These are phyloP conservation scores for Fusarium caatingaense DNA, from an alignment of 2,329 filamentous ascomycete genomes.

Conservation along the genomic window DNA sequence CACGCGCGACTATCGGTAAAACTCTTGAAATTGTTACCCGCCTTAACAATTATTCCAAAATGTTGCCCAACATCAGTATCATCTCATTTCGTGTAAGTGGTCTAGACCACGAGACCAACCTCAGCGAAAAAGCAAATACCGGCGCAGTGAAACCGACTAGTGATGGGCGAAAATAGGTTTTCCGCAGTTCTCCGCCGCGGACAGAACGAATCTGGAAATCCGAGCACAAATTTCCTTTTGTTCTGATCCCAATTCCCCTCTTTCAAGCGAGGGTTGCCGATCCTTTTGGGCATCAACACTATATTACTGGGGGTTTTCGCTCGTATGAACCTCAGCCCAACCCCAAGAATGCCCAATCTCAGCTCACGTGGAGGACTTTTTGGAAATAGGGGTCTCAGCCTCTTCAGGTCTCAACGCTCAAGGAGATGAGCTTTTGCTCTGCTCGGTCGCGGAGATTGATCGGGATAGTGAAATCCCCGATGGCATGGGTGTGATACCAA, in stretches of 20 bases:
- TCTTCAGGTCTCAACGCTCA: background rate
- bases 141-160: constrained; percentile 29
- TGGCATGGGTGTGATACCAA: constrained; percentile 17
- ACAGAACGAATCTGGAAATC: constrained; percentile 15
- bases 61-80: constrained; percentile 7
- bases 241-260: constrained; percentile 9
- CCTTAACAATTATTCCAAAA: constrained; percentile 28
- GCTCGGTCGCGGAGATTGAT: constrained; percentile 15
- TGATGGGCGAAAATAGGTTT: constrained; percentile 2
- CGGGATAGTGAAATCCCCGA: background rate
- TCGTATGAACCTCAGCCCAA: constrained; percentile 5
- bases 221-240: constrained; percentile 8
- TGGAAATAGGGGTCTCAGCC: background rate
- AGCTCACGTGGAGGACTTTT: constrained; percentile 5
- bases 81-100: constrained; percentile 1
- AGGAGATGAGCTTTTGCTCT: background rate
- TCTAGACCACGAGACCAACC: constrained; percentile 17
- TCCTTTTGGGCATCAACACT: constrained; percentile 26
- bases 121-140: constrained; percentile 22
- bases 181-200: background rate
- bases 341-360: constrained; percentile 15
- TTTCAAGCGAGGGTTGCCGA: constrained; percentile 21
- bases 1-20: constrained; percentile 32
- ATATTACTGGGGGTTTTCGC: background rate
- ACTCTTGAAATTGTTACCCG: constrained; percentile 30